Base-by-base conservation (phyloP, 305 asterid species). In the Solanum hybrid region DNA sequence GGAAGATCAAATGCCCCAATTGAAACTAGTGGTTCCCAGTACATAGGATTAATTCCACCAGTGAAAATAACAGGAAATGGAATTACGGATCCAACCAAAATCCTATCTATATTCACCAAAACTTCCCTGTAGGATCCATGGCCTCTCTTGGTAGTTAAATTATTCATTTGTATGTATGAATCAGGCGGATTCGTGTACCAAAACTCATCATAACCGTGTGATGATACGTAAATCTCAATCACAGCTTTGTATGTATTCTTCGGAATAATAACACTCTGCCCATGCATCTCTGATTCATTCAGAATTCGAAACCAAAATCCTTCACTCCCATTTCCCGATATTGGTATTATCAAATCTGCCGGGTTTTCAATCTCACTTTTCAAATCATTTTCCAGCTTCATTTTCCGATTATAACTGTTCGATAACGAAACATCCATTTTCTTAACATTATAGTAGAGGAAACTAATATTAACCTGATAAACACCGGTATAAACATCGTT, bases 141-240 rank as follows among this genome's bases (percentile, higher is more conserved):
- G 29, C 98, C 98, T 56, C 94, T 87, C 5, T 93, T 77, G 9
- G 72, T 91, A 20, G 88, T 42, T 82, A 95, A 87, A 31, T 79
- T 66, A 72, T 95, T 95, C 26, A 71, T 32, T 37, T 90, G 92
- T 51, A 94, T 91, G 91, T 97, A 96, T 11, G 90, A 82, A 92
- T 96, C 98, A 0, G 99, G 98, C 24, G 98, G 98, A 90, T 96
- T 96, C 1, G 97, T 87, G 95, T 95, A 96, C 99, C 99, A 97
- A 71, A 94, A 92, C 91, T 97, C 99, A 69, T 97, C 99, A 60
- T 93, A 71, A 6, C 96, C 98, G 42, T 97, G 99, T 66, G 87
- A 93, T 36, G 99, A 96, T 56, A 93, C 94, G 86, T 94, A 96
- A 86, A 97, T 90, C 93, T 97, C 99, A 34, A 97, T 73, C 90